A percentile compares a stretch with the other conserved stretches of the same genome.
Evolutionary conservation across 129 eudicot genomes (phyloP).

Genomic region (Tagetes erecta): DNA sequence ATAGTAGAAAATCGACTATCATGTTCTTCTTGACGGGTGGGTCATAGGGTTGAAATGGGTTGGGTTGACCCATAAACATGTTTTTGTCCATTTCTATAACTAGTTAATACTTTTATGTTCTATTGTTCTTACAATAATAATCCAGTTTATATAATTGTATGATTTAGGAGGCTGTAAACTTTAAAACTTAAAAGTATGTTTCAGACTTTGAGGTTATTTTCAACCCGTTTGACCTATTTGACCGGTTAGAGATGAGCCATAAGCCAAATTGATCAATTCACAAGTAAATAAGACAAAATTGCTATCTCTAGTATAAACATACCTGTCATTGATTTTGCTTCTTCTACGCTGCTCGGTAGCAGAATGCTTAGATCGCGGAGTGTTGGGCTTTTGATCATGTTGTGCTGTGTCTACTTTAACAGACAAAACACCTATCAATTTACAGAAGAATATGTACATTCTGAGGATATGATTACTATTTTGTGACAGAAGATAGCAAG

Average conservation of each 20-base stretch:
- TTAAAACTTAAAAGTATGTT: background rate
- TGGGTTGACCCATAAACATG: background rate
- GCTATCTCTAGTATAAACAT: constrained; percentile 16
- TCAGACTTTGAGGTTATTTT: background rate
- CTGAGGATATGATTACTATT: constrained; percentile 3
- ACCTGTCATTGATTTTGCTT: constrained; percentile 99
- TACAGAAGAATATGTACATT: constrained; percentile 10
- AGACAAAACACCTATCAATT: constrained; percentile 55
- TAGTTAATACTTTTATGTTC: background rate
- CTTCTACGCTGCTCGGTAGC: constrained; percentile 99
- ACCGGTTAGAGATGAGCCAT: background rate
- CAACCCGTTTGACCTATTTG: background rate
- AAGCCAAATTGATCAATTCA: background rate
- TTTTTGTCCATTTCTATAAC: background rate
- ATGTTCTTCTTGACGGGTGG: background rate
- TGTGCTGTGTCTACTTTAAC: constrained; percentile 68
- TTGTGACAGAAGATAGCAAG: background rate
- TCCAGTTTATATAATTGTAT: background rate
- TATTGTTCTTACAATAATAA: background rate
- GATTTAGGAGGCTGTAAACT: background rate
- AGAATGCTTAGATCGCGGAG: constrained; percentile 95
- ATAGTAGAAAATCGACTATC: background rate
- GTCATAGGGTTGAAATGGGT: background rate
- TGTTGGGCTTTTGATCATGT: constrained; percentile 82
- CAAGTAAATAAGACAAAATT: background rate